A percentile compares a stretch with the other conserved stretches of the same genome.
Evolutionary conservation across 78 protist species (phyloP).

Genomic region (Diacronema lutheri): DNA sequence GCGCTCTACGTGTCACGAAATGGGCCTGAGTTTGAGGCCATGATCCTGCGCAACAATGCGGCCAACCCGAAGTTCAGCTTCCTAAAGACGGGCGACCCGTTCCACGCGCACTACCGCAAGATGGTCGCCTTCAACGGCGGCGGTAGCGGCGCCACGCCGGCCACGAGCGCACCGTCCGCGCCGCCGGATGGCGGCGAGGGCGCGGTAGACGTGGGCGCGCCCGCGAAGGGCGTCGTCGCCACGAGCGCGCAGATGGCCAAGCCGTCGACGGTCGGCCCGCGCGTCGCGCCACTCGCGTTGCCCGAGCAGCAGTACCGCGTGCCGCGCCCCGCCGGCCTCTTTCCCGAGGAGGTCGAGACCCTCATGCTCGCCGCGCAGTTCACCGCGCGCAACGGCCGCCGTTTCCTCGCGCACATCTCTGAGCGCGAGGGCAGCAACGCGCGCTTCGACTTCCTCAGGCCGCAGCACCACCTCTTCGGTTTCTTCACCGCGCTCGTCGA

Average conservation of each 20-base stretch:
- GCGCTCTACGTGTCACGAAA: constrained; percentile 69
- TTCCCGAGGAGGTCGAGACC: constrained; percentile 7
- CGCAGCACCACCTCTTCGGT: constrained; percentile 27
- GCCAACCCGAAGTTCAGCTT: constrained; percentile 58
- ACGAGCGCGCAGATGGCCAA: too few relatives aligned
- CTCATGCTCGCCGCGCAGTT: constrained; percentile 55
- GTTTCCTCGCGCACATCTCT: constrained; percentile 38
- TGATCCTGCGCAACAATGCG: constrained; percentile 37
- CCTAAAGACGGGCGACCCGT: constrained; percentile 48
- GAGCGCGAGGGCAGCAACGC: constrained; percentile 46
- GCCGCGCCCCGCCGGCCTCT: neutral
- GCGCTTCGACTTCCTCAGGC: constrained; percentile 55
- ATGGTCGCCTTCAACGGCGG: constrained; percentile 10
- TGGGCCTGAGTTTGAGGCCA: constrained; percentile 64
- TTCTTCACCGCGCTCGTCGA: constrained; percentile 43
- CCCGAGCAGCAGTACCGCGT: constrained; percentile 11
- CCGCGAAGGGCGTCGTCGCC: neutral
- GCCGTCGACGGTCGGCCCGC: neutral
- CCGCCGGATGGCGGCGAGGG: neutral
- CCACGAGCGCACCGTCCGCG: neutral
- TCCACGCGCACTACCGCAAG: constrained; percentile 47
- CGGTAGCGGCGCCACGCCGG: neutral
- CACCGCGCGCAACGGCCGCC: constrained; percentile 53
- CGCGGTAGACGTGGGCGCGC: neutral
- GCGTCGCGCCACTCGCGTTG: constrained; percentile 2